Evolutionary conservation across 495 filamentous ascomycete species (phyloP), one percentile per base, ranked within the genome.

Genomic region (Neurospora sp.): DNA sequence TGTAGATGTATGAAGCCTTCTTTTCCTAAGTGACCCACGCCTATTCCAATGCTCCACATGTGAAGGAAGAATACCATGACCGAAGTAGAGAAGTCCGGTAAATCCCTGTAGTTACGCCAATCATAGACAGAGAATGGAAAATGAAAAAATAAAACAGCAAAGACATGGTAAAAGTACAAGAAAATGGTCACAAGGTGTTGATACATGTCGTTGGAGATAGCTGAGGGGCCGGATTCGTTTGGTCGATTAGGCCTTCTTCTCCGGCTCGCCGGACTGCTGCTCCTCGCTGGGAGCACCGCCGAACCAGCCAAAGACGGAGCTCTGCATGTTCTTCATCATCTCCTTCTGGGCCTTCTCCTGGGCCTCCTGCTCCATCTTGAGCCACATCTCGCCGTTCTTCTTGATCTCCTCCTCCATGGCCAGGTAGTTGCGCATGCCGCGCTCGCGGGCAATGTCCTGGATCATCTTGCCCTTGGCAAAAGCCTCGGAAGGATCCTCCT

Each of bases 381-480:
- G 84, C 93, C 94, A 96, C 82, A 94, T 93, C 84, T 93, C 92
- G 45, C 93, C 96, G 79, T 98, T 95, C 81, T 94, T 91, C 53
- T 90, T 86, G 78, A 99, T 96, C 83, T 97, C 89, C 77, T 87
- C 88, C 82, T 98, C 96, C 73, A 97, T 87, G 78, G 89, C 79
- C 84, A 97, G 88, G 82, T 98, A 98, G 79, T 93, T 90, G 83
- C 90, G 90, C 82, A 93, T 92, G 35, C 96, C 95, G 44, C 93
- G 86, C 83, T 99, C 96, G 42, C 96, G 89, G 69, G 94, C 91
- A 79, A 94, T 89, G 78, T 99, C 96, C 82, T 92, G 93, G 69
- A 96, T 85, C 90, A 97, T 99, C 89, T 98, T 97, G 39, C 93
- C 94, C 82, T 96, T 88, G 44, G 89, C 89, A 40, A 93, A 87